Base-by-base conservation (phyloP, 352 stramenopile genomes). In the Halophytophthora batemanensis region DNA sequence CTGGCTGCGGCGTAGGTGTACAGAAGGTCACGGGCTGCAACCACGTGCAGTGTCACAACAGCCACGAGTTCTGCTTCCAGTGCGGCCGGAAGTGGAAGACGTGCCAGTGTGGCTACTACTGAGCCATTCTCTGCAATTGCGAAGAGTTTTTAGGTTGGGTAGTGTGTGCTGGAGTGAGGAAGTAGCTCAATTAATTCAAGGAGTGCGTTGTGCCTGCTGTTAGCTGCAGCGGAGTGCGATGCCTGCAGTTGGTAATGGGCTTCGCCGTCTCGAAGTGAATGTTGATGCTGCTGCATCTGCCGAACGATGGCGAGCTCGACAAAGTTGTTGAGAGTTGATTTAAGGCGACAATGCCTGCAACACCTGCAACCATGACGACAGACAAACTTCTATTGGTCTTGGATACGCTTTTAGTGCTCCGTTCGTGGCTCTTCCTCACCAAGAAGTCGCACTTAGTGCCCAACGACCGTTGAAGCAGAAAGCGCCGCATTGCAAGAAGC, bases 1-100 rank as follows among this genome's bases (percentile, higher is more conserved):
- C 82, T 35, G 62, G 62, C 28, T 92, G 82, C 57, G 82, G 78
- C 29, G 56, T 92, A 5, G 82, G 82, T 5, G 77, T 90, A 31
- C 60, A 86, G 29, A 71, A 64, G 34, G 53, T 56, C 18, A 14
- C 3, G 0, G 82, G 82, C n/a, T 92, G 78, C 60, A 79, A 79
- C 49, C 59, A 50, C 21, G 82, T 92, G 54, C 49, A 6, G 21
- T 92, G 82, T 50, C 58, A 68, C 34, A 75, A 76, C n/a, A 51
- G 64, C 45, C 82, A 92, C 47, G 37, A 71, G 5, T 92, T 92
- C 38, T 92, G 82, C 61, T 87, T 61, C 25, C 11, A 31, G 2
- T 89, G 82, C 33, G 61, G 23, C 0, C 31, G 6, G 0, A 45
- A 66, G 29, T 77, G 69, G 59, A 86, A 80, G 40, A 70, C 41